Percentiles rank a stretch among this genome's conserved stretches.
Evolutionary conservation across 225 moss, liverwort and hornwort species (phyloP).

Genomic region (Pleurozium schreberi): DNA sequence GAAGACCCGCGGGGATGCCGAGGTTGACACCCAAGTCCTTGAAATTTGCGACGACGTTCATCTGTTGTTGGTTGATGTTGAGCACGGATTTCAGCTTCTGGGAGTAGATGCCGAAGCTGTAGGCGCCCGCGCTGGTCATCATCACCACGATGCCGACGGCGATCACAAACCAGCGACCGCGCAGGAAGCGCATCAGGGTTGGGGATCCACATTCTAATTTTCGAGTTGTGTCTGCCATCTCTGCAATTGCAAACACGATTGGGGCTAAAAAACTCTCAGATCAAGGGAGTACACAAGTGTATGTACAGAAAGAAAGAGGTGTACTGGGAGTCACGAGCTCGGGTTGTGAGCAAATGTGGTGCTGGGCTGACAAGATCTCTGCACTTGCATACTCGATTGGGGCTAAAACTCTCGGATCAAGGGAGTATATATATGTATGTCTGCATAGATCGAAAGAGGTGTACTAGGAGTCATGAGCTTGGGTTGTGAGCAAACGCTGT

Average conservation of each 20-base stretch:
- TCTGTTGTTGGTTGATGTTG: slow-evolving; percentile 43
- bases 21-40: slow-evolving; percentile 77
- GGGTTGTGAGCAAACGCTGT: not conserved
- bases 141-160: slow-evolving; percentile 68
- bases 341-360: not conserved
- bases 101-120: slow-evolving; percentile 79
- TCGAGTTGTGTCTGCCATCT: not conserved
- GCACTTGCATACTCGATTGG: not conserved
- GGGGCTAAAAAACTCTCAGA: not conserved
- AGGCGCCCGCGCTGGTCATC: slow-evolving; percentile 63
- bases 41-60: slow-evolving; percentile 58
- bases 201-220: not conserved
- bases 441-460: not conserved
- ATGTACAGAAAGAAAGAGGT: not conserved
- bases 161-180: slow-evolving; percentile 68
- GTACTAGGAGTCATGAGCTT: not conserved
- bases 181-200: not conserved
- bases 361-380: not conserved
- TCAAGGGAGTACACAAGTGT: not conserved
- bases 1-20: slow-evolving; percentile 54
- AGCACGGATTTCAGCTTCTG: slow-evolving; percentile 66
- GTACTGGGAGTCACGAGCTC: not conserved
- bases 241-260: not conserved
- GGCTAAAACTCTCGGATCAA: not conserved
- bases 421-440: not conserved